Evolutionary conservation across 129 eudicot species (phyloP).

Genomic region (Calendula officinalis): DNA sequence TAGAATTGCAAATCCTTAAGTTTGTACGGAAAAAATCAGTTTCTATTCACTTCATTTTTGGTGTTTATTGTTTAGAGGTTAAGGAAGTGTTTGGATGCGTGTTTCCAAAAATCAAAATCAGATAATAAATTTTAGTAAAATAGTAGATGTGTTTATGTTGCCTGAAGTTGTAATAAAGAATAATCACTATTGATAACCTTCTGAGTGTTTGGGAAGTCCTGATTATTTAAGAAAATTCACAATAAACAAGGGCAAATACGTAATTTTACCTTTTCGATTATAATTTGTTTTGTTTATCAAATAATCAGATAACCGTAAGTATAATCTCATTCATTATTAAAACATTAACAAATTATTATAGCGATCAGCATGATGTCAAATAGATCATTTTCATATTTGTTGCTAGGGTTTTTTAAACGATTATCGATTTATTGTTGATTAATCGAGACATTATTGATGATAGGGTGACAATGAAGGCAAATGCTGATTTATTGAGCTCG

Average conservation of each 20-base stretch:
- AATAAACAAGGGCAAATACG: background rate
- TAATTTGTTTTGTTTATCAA: no score
- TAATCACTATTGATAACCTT: no score
- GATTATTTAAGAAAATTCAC: background rate
- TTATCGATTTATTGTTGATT: background rate
- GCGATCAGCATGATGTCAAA: no score
- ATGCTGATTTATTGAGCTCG: constrained; percentile 19
- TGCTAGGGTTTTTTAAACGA: no score
- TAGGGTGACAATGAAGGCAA: constrained; percentile 28
- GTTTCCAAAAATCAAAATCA: background rate
- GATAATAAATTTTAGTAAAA: no score
- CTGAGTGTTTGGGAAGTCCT: background rate
- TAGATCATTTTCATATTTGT: no score
- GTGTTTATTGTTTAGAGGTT: background rate
- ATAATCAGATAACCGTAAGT: no score
- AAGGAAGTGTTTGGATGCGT: background rate
- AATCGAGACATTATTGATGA: constrained; percentile 6
- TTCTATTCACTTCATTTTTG: background rate
- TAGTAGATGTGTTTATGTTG: no score
- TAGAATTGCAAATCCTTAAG: background rate
- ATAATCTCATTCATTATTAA: no score
- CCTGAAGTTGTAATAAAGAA: no score
- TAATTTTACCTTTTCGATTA: background rate
- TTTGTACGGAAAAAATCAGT: background rate
- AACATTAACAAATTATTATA: no score